Percentiles rank a stretch among this genome's conserved stretches.
Conservation (phyloP, 2,329 filamentous ascomycete genomes). For the Aschersonia sp. region DNA sequence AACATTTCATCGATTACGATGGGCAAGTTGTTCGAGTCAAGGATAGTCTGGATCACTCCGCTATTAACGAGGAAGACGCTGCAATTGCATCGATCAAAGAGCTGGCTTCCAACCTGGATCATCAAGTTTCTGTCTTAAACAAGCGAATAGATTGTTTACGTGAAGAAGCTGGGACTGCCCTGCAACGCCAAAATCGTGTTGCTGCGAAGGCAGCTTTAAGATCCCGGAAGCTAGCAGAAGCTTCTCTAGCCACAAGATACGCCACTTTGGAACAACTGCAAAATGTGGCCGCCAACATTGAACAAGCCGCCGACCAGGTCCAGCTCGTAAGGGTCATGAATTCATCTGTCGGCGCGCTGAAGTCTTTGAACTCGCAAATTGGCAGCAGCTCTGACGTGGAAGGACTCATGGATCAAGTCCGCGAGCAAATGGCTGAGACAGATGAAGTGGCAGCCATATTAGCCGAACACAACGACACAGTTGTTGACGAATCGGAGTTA, state of each 20-base stretch:
- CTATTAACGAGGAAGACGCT: conserved; percentile 62
- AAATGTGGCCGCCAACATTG: conserved; percentile 66
- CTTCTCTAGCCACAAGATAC: conserved; percentile 55
- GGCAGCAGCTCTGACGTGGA: conserved; percentile 68
- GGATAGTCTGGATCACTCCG: conserved; percentile 27
- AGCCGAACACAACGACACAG: conserved; percentile 39
- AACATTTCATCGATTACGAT: conserved; percentile 42
- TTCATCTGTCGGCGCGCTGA: conserved; percentile 58
- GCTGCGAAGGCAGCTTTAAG: conserved; percentile 66
- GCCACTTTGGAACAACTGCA: conserved; percentile 71
- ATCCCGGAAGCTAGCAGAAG: conserved; percentile 70
- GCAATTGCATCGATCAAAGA: conserved; percentile 76
- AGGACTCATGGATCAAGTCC: conserved; percentile 57
- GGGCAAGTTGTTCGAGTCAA: conserved; percentile 64
- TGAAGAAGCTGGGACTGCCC: conserved; percentile 51
- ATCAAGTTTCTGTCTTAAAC: conserved; percentile 54
- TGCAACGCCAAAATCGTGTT: conserved; percentile 57
- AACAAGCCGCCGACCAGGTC: conserved; percentile 74
- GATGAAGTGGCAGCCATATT: conserved; percentile 75
- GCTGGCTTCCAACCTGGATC: conserved; percentile 59
- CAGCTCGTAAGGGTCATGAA: conserved; percentile 76
- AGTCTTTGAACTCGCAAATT: conserved; percentile 58
- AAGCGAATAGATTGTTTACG: conserved; percentile 52
- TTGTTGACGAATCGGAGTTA: conserved; percentile 67
- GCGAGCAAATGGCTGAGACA: conserved; percentile 65